A percentile compares a stretch with the other conserved stretches of the same genome.
phyloP scores from a whole-genome alignment of 2,329 filamentous ascomycete species.

The Neofusicoccum sp. region DNA sequence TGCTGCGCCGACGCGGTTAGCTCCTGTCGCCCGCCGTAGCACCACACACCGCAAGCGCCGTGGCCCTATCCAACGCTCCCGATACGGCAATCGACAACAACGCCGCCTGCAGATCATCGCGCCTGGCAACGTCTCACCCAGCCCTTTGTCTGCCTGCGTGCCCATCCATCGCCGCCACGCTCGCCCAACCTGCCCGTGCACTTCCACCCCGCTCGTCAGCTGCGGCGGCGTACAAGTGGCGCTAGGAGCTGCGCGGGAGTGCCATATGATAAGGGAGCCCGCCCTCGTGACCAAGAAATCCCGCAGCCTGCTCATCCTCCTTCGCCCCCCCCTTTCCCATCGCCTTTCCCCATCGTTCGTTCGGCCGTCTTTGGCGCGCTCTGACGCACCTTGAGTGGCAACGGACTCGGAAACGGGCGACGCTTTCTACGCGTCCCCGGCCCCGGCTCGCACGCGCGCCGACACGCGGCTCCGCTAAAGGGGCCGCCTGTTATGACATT shows the following conservation, averaged over 20 bases:
- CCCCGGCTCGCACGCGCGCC: not conserved
- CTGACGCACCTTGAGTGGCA: no score
- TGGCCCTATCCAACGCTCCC: constrained; percentile 10
- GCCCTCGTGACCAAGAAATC: constrained; percentile 18
- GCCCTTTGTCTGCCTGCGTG: not conserved
- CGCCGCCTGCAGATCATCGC: constrained; percentile 1
- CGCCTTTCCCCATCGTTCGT: not conserved
- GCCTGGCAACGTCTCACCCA: not conserved
- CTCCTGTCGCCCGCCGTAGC: constrained; percentile 20
- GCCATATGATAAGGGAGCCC: constrained; percentile 10
- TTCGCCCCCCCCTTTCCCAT: not conserved
- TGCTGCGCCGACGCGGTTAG: constrained; percentile 4
- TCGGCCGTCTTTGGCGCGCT: no score
- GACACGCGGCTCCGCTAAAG: not conserved
- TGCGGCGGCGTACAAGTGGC: not conserved
- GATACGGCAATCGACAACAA: constrained; percentile 16
- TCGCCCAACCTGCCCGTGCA: not conserved
- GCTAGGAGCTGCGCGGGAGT: not conserved
- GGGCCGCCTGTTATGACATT: not conserved
- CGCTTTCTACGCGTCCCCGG: not conserved
- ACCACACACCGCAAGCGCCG: constrained; percentile 14
- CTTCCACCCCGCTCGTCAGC: not conserved
- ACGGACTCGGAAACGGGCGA: no score
- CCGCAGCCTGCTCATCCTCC: not conserved
- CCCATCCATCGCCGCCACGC: not conserved